Evolutionary conservation across 305 asterid genomes (phyloP).

Genomic region (Stenogyne calaminthoides): DNA sequence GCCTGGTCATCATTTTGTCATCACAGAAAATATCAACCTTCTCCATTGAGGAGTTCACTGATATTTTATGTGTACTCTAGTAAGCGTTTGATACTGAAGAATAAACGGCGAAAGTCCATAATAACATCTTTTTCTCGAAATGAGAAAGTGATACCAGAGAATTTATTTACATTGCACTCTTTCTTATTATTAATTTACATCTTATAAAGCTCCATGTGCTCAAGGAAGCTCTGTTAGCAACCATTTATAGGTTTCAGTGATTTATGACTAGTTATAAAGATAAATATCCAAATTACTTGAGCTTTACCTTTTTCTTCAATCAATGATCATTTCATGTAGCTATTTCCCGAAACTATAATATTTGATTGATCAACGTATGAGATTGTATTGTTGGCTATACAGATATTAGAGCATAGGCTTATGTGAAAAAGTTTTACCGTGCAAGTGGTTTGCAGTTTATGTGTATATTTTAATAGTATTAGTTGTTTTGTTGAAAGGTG

Average conservation of each 20-base stretch:
- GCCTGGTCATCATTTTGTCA: neutral
- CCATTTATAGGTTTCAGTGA: neutral
- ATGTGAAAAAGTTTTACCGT: too few species aligned
- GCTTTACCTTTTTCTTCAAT: neutral
- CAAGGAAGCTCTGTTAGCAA: constrained; percentile 4
- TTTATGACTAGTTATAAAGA: neutral
- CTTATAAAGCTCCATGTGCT: neutral
- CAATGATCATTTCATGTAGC: neutral
- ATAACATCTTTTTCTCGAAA: neutral
- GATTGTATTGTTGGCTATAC: neutral
- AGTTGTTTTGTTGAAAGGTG: too few species aligned
- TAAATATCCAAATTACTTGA: neutral
- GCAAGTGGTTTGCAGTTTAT: too few species aligned
- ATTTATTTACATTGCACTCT: neutral
- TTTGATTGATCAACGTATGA: neutral
- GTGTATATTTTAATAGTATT: too few species aligned
- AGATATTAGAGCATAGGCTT: too few species aligned
- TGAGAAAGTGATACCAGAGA: constrained; percentile 6
- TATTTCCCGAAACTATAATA: neutral
- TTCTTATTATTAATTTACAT: neutral
- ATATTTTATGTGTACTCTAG: neutral
- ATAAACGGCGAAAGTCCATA: too few species aligned
- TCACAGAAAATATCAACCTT: neutral
- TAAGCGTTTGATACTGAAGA: neutral
- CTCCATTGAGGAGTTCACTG: constrained; percentile 1